Percentiles rank a stretch among this genome's conserved stretches.
These are phyloP conservation scores for Chalaropsis ovoidea DNA, from an alignment of 2,329 filamentous ascomycete species.

Conservation along the genomic window DNA sequence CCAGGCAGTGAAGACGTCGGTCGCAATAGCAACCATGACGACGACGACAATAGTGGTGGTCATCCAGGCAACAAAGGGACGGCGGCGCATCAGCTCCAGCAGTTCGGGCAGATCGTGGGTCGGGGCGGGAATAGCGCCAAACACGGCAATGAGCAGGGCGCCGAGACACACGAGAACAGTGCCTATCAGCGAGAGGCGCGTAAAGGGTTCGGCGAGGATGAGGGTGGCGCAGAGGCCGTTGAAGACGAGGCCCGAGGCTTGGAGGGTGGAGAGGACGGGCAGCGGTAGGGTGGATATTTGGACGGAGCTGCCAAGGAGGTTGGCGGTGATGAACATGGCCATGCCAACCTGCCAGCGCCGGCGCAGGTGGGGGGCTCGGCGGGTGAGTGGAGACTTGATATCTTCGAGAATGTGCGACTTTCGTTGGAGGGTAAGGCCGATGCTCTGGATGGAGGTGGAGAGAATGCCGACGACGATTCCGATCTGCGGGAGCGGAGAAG, in stretches of 20 bases:
- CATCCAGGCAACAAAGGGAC: constrained; percentile 83
- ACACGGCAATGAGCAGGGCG: constrained; percentile 84
- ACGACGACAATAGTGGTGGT: constrained; percentile 65
- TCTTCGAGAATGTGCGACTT: constrained; percentile 98
- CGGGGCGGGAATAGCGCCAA: constrained; percentile 87
- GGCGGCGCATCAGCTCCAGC: constrained; percentile 60
- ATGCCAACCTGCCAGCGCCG: constrained; percentile 95
- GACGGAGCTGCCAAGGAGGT: constrained; percentile 87
- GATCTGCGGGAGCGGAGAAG: constrained; percentile 46
- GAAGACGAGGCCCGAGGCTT: constrained; percentile 93
- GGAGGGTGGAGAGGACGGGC: constrained; percentile 86
- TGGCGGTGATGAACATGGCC: constrained; percentile 92
- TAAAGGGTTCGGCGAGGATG: constrained; percentile 88
- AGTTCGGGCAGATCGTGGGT: constrained; percentile 80
- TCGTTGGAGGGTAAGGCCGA: constrained; percentile 89
- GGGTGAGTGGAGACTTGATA: constrained; percentile 73
- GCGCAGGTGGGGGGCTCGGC: constrained; percentile 77
- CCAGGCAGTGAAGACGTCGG: constrained; percentile 46
- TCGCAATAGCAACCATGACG: constrained; percentile 52
- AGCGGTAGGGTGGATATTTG: constrained; percentile 94
- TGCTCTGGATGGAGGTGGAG: constrained; percentile 87
- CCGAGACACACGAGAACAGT: constrained; percentile 80
- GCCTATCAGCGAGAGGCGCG: constrained; percentile 80
- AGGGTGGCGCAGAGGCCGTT: constrained; percentile 95
- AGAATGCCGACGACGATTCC: constrained; percentile 87